Percentiles rank a stretch among this genome's conserved stretches.
Evolutionary conservation across 345 rosid genomes (phyloP).

Genomic region (Camelina laxa): DNA sequence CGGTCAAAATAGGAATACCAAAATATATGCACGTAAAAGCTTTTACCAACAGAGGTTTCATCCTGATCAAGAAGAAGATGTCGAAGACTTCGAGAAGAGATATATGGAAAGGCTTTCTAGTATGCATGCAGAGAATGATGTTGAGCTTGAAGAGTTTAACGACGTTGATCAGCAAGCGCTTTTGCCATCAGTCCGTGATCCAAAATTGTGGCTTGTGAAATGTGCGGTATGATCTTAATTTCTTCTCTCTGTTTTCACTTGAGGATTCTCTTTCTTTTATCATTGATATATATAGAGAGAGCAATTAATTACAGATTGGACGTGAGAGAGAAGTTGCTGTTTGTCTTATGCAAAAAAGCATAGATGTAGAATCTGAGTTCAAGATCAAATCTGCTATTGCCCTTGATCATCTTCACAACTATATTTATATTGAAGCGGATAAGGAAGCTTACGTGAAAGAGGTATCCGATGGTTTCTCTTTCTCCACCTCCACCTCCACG

Average conservation of each 20-base stretch:
- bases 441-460: conserved; percentile 93
- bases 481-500: conserved; percentile 85
- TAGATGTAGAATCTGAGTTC: conserved; percentile 77
- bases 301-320: conserved; percentile 71
- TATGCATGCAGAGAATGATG: conserved; percentile 56
- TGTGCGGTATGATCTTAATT: conserved; percentile 36
- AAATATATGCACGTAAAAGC: no score
- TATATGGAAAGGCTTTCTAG: conserved; percentile 60
- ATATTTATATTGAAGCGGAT: conserved; percentile 78
- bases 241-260: background rate
- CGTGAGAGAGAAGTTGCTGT: conserved; percentile 85
- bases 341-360: conserved; percentile 83
- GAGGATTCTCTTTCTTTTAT: background rate
- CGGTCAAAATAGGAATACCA: conserved; percentile 19
- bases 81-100: conserved; percentile 70
- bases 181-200: conserved; percentile 88
- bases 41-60: conserved; percentile 62
- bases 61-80: conserved; percentile 69
- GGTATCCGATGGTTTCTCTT: conserved; percentile 46
- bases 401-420: conserved; percentile 85
- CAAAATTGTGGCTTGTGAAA: conserved; percentile 57
- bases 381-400: conserved; percentile 83
- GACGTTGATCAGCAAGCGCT: conserved; percentile 93
- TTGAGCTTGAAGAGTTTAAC: conserved; percentile 61
- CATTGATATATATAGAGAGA: background rate